Evolutionary conservation across 352 stramenopile genomes (phyloP), one percentile per base, ranked within the genome.

Genomic region (Pythium sp.): DNA sequence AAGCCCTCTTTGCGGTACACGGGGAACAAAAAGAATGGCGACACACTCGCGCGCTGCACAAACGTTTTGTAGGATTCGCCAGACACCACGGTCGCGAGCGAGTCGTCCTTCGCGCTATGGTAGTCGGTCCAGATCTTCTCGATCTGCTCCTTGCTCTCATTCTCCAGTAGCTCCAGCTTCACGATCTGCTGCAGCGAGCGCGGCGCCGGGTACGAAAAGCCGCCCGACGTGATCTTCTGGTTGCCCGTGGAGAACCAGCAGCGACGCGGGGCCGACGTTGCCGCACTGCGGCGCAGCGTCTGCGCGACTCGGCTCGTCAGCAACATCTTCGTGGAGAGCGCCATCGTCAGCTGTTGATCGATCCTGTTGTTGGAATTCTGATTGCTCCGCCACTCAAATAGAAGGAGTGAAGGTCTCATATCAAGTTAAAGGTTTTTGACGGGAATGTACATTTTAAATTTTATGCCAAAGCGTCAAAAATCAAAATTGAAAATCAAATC

Each of bases 181-280:
- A 95, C 87, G 47, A 95, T 84, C 69, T 95, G 84, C 62, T 91
- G 78, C 65, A 97, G 77, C 46, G 82, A 77, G 2, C 87, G 84
- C 11, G 89, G 84, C 5, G 88, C 86, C 32, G 89, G 89, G 62
- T 92, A 96, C 47, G 89, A 95, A 63, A 97, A 97, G 15, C 89
- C 87, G 32, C 74, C 68, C 18, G 49, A 72, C 60, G 61, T 68
- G 60, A 72, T 38, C 43, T 72, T 72, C 20, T 55, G 46, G 18
- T 70, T 54, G 8, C 26, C 34, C 49, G 60, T 46, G 14, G 65
- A 62, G 58, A 65, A 67, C 34, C 58, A 46, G 26, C 34, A 53
- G 65, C 58, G 32, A 47, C 58, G 57, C 22, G 18, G 20, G 5
- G 43, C 14, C 2, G 47, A 3, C 5, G 20, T 0, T 2, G 55